Evolutionary conservation across 768 basidiomycete species (phyloP).

Genomic region (Lanmaoa rubissima): DNA sequence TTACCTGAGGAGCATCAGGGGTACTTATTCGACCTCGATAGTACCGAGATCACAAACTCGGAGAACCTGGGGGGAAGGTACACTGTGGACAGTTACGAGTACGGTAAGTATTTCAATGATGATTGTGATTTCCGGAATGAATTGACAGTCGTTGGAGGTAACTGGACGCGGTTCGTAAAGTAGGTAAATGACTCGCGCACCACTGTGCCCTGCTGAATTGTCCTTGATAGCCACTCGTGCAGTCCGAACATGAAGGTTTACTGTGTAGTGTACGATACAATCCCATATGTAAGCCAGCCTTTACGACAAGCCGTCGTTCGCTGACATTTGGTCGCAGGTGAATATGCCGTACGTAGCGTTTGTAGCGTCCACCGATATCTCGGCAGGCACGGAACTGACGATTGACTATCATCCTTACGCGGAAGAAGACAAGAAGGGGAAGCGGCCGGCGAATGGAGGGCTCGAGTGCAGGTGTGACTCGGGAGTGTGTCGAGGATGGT

Average conservation of each 20-base stretch:
- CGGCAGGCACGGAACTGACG: constrained; percentile 53
- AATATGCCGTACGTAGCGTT: constrained; percentile 65
- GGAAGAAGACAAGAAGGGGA: constrained; percentile 25
- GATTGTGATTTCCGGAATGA: neutral
- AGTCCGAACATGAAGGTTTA: constrained; percentile 56
- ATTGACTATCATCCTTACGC: constrained; percentile 61
- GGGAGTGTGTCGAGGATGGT: constrained; percentile 39
- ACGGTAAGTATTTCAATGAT: constrained; percentile 39
- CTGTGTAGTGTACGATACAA: constrained; percentile 60
- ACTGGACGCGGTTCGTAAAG: constrained; percentile 79
- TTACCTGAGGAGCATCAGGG: constrained; percentile 37
- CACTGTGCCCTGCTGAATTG: constrained; percentile 3
- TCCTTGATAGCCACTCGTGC: constrained; percentile 59
- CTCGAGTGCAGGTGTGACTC: constrained; percentile 38
- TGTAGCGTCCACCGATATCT: constrained; percentile 48
- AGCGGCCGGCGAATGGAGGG: constrained; percentile 26
- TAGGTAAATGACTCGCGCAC: constrained; percentile 29
- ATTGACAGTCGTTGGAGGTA: constrained; percentile 43
- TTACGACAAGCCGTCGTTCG: neutral
- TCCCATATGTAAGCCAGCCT: constrained; percentile 43
- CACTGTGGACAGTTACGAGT: constrained; percentile 53
- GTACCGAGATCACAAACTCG: constrained; percentile 42
- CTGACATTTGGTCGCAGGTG: constrained; percentile 35
- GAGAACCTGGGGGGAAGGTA: constrained; percentile 37
- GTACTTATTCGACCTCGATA: constrained; percentile 66